These are phyloP conservation scores for Saccharomycopsis malanga DNA, from an alignment of 805 yeast species.

Conservation along the genomic window DNA sequence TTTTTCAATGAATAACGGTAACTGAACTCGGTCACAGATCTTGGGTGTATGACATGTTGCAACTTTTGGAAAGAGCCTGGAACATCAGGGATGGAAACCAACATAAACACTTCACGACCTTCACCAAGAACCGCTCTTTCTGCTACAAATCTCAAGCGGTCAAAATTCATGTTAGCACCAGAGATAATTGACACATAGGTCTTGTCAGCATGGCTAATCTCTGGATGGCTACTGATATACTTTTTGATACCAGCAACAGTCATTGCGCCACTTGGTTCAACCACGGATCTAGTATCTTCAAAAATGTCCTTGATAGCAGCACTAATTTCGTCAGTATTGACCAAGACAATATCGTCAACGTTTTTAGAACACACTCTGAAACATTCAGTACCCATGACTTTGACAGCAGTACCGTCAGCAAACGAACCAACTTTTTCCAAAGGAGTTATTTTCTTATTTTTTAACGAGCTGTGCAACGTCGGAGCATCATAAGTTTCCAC, in stretches of 20 bases:
- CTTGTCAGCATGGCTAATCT: conserved; percentile 58
- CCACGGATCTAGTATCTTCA: conserved; percentile 88
- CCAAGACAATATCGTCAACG: conserved; percentile 85
- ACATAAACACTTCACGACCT: conserved; percentile 90
- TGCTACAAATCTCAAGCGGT: conserved; percentile 87
- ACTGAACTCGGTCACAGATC: conserved; percentile 90
- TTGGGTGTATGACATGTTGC: conserved; percentile 73
- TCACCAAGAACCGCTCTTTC: conserved; percentile 99
- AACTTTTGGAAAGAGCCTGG: conserved; percentile 85
- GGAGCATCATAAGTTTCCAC: conserved; percentile 96
- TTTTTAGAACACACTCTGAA: conserved; percentile 69
- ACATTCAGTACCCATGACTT: conserved; percentile 82
- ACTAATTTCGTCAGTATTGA: conserved; percentile 86
- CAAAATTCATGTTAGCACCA: conserved; percentile 99
- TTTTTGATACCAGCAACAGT: conserved; percentile 91
- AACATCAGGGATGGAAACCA: conserved; percentile 82
- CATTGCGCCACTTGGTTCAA: conserved; percentile 97
- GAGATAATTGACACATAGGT: conserved; percentile 81
- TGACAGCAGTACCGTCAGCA: conserved; percentile 98
- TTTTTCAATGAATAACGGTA: conserved; percentile 57
- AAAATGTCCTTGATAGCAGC: conserved; percentile 97
- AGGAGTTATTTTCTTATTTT: conserved; percentile 44
- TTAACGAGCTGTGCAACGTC: conserved; percentile 72
- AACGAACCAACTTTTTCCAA: conserved; percentile 83
- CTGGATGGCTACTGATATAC: conserved; percentile 63